Evolutionary conservation across 371 early-diverging fungal species (phyloP).

Genomic region (Blakeslea trispora): DNA sequence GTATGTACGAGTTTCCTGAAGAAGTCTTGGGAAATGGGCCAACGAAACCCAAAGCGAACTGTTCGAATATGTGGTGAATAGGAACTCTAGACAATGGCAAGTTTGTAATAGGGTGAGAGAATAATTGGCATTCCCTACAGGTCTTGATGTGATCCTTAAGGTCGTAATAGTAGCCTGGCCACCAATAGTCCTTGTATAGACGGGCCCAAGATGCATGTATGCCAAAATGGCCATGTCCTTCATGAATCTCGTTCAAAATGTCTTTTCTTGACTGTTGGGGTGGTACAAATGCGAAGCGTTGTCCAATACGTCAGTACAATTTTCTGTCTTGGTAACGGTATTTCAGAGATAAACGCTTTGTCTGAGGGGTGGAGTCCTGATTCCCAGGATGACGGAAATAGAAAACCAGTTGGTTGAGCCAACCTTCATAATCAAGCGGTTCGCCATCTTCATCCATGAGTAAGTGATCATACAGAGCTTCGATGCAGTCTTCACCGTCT

Average conservation of each 20-base stretch:
- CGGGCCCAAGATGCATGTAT: conserved; percentile 6
- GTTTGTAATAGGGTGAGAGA: not conserved
- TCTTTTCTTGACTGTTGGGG: not conserved
- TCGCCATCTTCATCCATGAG: not conserved
- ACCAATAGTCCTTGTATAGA: conserved; percentile 6
- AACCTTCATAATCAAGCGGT: no score
- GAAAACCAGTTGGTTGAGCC: no score
- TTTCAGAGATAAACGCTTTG: no score
- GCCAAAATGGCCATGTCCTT: conserved; percentile 18
- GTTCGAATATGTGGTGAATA: conserved; percentile 21
- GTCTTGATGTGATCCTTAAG: not conserved
- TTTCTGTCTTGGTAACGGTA: no score
- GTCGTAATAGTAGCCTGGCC: conserved; percentile 5
- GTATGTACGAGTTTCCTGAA: conserved; percentile 39
- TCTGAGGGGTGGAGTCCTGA: no score
- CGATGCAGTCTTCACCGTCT: not conserved
- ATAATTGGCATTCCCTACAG: not conserved
- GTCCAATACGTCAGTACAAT: not conserved
- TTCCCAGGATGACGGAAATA: no score
- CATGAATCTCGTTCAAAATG: conserved; percentile 11
- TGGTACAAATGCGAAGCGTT: conserved; percentile 4
- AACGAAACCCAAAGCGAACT: conserved; percentile 41
- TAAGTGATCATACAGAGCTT: not conserved
- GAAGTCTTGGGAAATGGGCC: conserved; percentile 24
- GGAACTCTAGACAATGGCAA: not conserved